Evolutionary conservation across 495 filamentous ascomycete species (phyloP).

Genomic region (Neurospora sp.): DNA sequence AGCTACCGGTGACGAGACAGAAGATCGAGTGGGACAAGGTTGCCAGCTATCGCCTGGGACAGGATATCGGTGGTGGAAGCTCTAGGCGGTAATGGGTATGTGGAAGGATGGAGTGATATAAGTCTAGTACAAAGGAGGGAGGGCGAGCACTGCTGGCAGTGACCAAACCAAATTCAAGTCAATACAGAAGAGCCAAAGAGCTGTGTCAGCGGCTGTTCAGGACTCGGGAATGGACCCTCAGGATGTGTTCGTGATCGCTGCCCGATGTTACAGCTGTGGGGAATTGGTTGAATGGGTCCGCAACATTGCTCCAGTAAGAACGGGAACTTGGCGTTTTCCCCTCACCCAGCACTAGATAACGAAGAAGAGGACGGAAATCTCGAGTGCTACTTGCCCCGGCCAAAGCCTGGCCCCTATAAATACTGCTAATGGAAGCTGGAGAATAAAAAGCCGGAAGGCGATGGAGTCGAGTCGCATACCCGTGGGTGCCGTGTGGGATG

Average conservation of each 20-base stretch:
- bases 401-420: background rate
- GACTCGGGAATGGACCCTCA: background rate
- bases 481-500: background rate
- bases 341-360: background rate
- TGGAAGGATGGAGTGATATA: background rate
- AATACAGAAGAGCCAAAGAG: background rate
- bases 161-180: background rate
- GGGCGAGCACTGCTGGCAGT: background rate
- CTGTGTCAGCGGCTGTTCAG: background rate
- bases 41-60: conserved; percentile 77
- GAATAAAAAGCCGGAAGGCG: background rate
- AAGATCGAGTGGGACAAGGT: conserved; percentile 99
- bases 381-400: background rate
- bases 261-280: background rate
- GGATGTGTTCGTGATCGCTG: background rate
- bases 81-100: conserved; percentile 28
- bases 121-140: background rate
- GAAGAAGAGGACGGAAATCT: background rate
- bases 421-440: background rate
- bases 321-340: background rate
- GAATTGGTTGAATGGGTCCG: background rate
- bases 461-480: background rate
- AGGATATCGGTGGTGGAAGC: conserved; percentile 55
- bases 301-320: background rate
- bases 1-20: conserved; percentile 92